A percentile compares a stretch with the other conserved stretches of the same genome.
Evolutionary conservation across 2,329 filamentous ascomycete species (phyloP).

Genomic region (Fulvia fulva): DNA sequence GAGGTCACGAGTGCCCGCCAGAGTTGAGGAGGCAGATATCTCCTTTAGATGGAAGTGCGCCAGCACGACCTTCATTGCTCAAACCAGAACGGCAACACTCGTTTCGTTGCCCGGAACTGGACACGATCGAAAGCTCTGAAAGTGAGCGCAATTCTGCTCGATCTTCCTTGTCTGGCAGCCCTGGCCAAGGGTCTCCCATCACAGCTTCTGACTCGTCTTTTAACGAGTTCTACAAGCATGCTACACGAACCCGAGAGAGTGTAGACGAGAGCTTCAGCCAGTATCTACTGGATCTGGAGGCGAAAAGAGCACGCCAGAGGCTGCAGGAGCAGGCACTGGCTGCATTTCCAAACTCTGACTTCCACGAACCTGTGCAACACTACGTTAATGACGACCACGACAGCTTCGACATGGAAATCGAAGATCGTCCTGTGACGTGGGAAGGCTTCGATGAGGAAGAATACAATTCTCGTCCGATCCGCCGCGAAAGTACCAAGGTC

Average conservation of each 20-base stretch:
- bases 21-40: constrained; percentile 25
- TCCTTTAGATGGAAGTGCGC: constrained; percentile 34
- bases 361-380: constrained; percentile 67
- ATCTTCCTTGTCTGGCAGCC: constrained; percentile 42
- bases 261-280: constrained; percentile 72
- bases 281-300: constrained; percentile 74
- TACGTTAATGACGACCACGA: constrained; percentile 58
- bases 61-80: constrained; percentile 32
- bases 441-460: constrained; percentile 39
- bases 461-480: constrained; percentile 23
- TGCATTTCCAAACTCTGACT: constrained; percentile 68
- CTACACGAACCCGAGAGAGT: constrained; percentile 57
- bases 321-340: constrained; percentile 72
- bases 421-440: constrained; percentile 38
- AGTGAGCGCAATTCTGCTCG: constrained; percentile 39
- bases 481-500: constrained; percentile 60
- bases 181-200: constrained; percentile 38
- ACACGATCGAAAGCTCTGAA: constrained; percentile 59
- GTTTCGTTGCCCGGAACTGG: constrained; percentile 58
- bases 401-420: constrained; percentile 30
- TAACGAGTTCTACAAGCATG: constrained; percentile 47
- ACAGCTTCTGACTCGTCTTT: constrained; percentile 46
- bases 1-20: constrained; percentile 17
- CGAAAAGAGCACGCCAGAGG: constrained; percentile 73
- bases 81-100: constrained; percentile 43